phyloP scores from a whole-genome alignment of 805 yeast species.

The Candida gorgasii region DNA sequence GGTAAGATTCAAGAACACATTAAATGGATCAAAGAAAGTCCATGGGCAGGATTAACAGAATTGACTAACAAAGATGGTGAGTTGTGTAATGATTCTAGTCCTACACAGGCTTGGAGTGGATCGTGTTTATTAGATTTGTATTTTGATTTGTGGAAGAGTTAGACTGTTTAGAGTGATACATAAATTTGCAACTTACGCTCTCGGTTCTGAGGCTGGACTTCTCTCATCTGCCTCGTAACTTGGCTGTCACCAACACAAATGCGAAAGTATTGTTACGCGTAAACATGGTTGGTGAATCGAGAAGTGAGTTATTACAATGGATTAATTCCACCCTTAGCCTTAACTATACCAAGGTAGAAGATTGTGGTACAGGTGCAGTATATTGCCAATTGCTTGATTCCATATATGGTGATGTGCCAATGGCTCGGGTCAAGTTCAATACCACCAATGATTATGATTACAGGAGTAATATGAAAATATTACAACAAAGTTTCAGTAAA shows the following conservation, averaged over 20 bases:
- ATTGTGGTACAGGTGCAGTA: slow-evolving; percentile 94
- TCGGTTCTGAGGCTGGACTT: background rate
- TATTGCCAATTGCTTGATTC: slow-evolving; percentile 91
- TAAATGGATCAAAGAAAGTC: slow-evolving; percentile 68
- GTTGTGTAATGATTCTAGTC: slow-evolving; percentile 82
- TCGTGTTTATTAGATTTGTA: slow-evolving; percentile 82
- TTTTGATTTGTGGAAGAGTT: slow-evolving; percentile 52
- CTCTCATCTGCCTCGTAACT: no score
- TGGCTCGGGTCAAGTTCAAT: slow-evolving; percentile 73
- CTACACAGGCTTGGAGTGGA: slow-evolving; percentile 96
- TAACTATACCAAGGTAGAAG: slow-evolving; percentile 76
- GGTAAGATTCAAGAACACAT: slow-evolving; percentile 64
- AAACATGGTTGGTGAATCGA: slow-evolving; percentile 58
- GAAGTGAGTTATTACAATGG: slow-evolving; percentile 85
- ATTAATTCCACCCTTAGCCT: slow-evolving; percentile 69
- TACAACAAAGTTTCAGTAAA: slow-evolving; percentile 76
- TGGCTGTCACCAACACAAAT: background rate
- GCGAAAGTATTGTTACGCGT: slow-evolving; percentile 4
- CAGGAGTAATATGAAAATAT: slow-evolving; percentile 76
- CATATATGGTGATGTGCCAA: slow-evolving; percentile 78
- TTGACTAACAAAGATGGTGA: slow-evolving; percentile 87
- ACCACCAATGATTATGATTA: slow-evolving; percentile 74
- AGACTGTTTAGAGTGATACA: slow-evolving; percentile 1
- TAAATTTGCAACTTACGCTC: no score
- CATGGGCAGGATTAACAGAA: slow-evolving; percentile 94